Percentiles rank a stretch among this genome's conserved stretches.
These are phyloP conservation scores for Lippia alba DNA, from an alignment of 305 asterid species.

Conservation along the genomic window DNA sequence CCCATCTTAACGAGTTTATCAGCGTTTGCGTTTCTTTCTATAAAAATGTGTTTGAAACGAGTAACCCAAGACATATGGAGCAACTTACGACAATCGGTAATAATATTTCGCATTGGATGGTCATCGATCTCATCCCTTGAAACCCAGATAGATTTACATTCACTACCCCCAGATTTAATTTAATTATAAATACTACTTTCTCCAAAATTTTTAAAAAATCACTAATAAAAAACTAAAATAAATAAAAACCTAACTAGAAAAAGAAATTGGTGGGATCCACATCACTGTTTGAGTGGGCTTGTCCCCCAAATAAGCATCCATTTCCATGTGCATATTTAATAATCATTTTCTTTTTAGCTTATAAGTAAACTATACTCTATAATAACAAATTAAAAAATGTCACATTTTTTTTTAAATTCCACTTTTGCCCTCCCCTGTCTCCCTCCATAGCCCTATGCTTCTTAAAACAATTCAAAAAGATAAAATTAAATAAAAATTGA, in stretches of 20 bases:
- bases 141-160: too few relatives aligned
- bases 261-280: slow-evolving; percentile 40
- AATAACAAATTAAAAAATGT: too few relatives aligned
- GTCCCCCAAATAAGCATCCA: slow-evolving; percentile 44
- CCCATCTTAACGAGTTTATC: too few relatives aligned
- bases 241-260: slow-evolving; percentile 28
- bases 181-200: too few relatives aligned
- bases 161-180: too few relatives aligned
- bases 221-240: neutral
- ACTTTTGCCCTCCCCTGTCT: slow-evolving; percentile 46
- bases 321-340: slow-evolving; percentile 51
- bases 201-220: neutral
- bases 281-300: slow-evolving; percentile 41
- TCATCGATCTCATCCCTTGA: too few relatives aligned
- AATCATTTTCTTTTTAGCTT: slow-evolving; percentile 18
- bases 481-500: slow-evolving; percentile 36
- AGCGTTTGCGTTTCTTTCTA: too few relatives aligned
- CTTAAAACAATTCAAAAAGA: slow-evolving; percentile 40
- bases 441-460: slow-evolving; percentile 24
- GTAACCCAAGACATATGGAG: too few relatives aligned
- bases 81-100: too few relatives aligned
- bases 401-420: slow-evolving; percentile 23
- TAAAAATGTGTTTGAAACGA: too few relatives aligned
- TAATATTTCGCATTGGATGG: too few relatives aligned
- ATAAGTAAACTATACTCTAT: slow-evolving; percentile 1